These are phyloP conservation scores for Gossypium bickii DNA, from an alignment of 345 rosid genomes.

Conservation along the genomic window DNA sequence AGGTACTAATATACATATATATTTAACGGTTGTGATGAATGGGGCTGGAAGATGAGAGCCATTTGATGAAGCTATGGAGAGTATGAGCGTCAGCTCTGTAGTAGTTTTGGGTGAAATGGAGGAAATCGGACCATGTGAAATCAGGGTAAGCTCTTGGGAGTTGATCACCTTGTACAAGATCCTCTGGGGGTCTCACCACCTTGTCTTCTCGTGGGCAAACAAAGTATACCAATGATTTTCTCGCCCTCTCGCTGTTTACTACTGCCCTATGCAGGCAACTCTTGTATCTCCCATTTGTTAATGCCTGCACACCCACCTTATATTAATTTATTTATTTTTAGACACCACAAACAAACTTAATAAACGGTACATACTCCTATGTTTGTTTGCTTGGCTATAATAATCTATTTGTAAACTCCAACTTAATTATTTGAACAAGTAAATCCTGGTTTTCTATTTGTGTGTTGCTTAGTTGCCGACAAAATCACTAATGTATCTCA, in stretches of 20 bases:
- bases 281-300: constrained; percentile 57
- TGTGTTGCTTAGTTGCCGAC: background rate
- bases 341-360: no score
- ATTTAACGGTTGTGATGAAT: background rate
- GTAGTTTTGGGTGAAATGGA: constrained; percentile 51
- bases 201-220: constrained; percentile 56
- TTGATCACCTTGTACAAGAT: constrained; percentile 27
- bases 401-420: no score
- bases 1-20: background rate
- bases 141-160: constrained; percentile 51
- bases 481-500: background rate
- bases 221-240: constrained; percentile 59
- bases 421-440: background rate
- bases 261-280: constrained; percentile 74
- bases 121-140: constrained; percentile 71
- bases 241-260: constrained; percentile 49
- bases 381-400: no score
- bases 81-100: constrained; percentile 48
- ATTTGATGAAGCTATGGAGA: constrained; percentile 37
- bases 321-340: background rate
- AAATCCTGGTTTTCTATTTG: background rate
- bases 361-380: no score
- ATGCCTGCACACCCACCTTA: constrained; percentile 31
- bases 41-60: constrained; percentile 31
- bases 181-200: constrained; percentile 60